Conservation (phyloP, 352 stramenopile genomes). For the Phytophthora macrochlamydospora region DNA sequence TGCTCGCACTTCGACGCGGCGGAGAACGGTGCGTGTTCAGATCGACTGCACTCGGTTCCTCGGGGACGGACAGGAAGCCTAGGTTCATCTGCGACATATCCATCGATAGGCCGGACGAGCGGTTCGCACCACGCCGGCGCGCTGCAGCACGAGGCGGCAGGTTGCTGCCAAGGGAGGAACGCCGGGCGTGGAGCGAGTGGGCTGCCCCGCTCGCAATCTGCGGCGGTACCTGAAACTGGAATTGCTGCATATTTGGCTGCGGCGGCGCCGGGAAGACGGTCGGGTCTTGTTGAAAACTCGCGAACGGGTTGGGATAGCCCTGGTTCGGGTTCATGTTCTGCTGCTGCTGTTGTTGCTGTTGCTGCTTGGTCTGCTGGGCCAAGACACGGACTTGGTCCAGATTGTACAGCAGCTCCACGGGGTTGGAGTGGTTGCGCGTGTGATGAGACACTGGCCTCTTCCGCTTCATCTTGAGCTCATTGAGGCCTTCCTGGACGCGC, state of each 20-base stretch:
- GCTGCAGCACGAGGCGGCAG: conserved; percentile 35
- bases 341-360: conserved; percentile 26
- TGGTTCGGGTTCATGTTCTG: conserved; percentile 35
- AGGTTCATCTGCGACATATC: conserved; percentile 87
- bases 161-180: conserved; percentile 55
- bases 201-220: conserved; percentile 61
- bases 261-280: conserved; percentile 27
- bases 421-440: conserved; percentile 73
- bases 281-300: conserved; percentile 34
- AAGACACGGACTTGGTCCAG: conserved; percentile 75
- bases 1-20: conserved; percentile 23
- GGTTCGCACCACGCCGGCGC: conserved; percentile 36
- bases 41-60: conserved; percentile 60
- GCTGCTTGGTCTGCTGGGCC: conserved; percentile 63
- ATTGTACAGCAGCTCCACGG: conserved; percentile 78
- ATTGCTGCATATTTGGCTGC: conserved; percentile 32
- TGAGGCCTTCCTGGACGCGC: conserved; percentile 67
- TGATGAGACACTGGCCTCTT: conserved; percentile 66
- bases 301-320: conserved; percentile 40
- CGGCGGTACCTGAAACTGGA: conserved; percentile 56
- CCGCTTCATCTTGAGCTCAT: conserved; percentile 83
- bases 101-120: conserved; percentile 81
- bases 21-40: conserved; percentile 37
- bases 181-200: conserved; percentile 61
- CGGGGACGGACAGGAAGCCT: conserved; percentile 65